Conservation (phyloP, 805 yeast species). For the Dipodascus albidus region DNA sequence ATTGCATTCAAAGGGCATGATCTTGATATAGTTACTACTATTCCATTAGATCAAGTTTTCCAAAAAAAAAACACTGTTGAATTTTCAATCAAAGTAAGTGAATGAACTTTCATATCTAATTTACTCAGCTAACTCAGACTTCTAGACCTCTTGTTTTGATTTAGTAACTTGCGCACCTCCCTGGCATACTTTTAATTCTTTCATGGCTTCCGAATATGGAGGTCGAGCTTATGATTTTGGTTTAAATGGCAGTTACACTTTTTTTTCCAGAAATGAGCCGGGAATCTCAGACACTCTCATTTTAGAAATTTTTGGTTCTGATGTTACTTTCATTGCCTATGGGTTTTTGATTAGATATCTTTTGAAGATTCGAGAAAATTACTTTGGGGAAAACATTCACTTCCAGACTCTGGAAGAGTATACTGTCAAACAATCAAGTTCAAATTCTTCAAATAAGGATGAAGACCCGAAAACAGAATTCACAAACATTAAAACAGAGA, state of each 20-base stretch:
- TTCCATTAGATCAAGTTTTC: constrained; percentile 43
- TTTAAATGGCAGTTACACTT: constrained; percentile 56
- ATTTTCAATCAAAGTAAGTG: constrained; percentile 9
- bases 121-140: not conserved
- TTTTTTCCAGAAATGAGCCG: constrained; percentile 44
- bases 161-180: constrained; percentile 69
- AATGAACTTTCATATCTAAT: not conserved
- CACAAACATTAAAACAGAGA: constrained; percentile 24
- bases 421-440: constrained; percentile 22
- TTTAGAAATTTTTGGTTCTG: constrained; percentile 52
- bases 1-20: constrained; percentile 59
- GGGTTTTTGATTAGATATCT: constrained; percentile 73
- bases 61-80: constrained; percentile 17
- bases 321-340: constrained; percentile 58
- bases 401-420: constrained; percentile 84
- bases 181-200: constrained; percentile 80
- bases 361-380: constrained; percentile 70
- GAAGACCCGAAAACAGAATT: constrained; percentile 5
- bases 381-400: constrained; percentile 77
- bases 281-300: constrained; percentile 60
- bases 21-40: constrained; percentile 33
- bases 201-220: constrained; percentile 47
- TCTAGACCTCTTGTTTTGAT: constrained; percentile 41
- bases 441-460: constrained; percentile 12
- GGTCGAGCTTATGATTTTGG: constrained; percentile 58